Evolutionary conservation across 441 rosid genomes (phyloP).

Genomic region (Euphorbia celastroides): DNA sequence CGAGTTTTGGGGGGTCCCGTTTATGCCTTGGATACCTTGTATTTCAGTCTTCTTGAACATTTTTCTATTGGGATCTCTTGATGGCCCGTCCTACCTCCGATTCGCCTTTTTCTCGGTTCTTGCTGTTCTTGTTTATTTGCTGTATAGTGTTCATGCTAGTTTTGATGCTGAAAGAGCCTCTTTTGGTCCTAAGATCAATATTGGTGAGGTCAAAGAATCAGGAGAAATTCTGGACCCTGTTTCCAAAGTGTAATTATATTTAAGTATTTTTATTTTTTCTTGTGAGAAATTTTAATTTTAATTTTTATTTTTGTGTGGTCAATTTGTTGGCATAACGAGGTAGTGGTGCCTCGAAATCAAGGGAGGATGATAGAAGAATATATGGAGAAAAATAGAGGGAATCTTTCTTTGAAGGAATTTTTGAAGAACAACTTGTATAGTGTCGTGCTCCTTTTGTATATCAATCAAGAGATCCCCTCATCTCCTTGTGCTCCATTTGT

Average conservation of each 20-base stretch:
- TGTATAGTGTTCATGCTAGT: slow-evolving; percentile 90
- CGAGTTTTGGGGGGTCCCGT: slow-evolving; percentile 83
- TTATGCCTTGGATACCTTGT: slow-evolving; percentile 90
- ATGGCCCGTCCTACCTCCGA: slow-evolving; percentile 56
- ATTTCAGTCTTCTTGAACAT: slow-evolving; percentile 73
- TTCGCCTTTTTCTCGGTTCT: slow-evolving; percentile 63
- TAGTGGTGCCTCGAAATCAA: no score
- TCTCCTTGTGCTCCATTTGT: background rate
- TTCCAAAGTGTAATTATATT: slow-evolving; percentile 28
- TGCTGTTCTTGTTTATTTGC: slow-evolving; percentile 52
- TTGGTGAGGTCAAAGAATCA: slow-evolving; percentile 30
- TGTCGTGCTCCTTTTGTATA: slow-evolving; percentile 13
- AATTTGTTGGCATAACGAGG: background rate
- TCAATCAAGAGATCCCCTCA: slow-evolving; percentile 16
- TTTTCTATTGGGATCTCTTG: slow-evolving; percentile 71
- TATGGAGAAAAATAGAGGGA: background rate
- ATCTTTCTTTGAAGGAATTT: background rate
- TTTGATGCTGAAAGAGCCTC: slow-evolving; percentile 59
- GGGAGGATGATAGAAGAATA: background rate
- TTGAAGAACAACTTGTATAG: slow-evolving; percentile 23
- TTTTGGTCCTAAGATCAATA: slow-evolving; percentile 33
- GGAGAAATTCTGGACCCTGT: slow-evolving; percentile 30
- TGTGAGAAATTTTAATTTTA: background rate
- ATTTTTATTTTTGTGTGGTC: background rate
- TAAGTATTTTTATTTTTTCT: no score